Base-by-base conservation (phyloP, 2,329 filamentous ascomycete genomes). In the Hypoxylon sp. region DNA sequence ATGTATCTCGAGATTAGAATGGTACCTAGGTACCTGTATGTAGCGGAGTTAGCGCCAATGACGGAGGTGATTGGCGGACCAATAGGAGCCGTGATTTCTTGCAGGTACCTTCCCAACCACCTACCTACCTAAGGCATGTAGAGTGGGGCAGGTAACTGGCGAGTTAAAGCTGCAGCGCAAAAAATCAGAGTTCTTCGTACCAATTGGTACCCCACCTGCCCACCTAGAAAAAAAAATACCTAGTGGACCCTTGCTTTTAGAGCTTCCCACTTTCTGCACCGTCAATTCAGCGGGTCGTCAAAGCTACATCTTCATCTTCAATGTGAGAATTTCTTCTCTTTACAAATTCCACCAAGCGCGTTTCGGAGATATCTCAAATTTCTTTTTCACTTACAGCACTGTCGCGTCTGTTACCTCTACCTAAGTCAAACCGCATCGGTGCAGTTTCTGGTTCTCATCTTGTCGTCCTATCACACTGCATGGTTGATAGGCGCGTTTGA, bases 151-250 rank as follows among this genome's bases (percentile, higher is more conserved):
- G 30, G 8, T 4, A 16, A 4, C 30, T 52, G 14, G 11, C 32
- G 11, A 39, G 30, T 19, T 5, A 34, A 11, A 34, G 30, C 30
- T 14, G 9, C 30, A 11, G 30, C 30, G 30, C 30, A 34, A 34
- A 34, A 41, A 19, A 21, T 41, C 37, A 41, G 4, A 39, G n/a
- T 48, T 39, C n/a, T 16, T 27, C 25, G 25, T 21, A 34, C 16
- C 29, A 47, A 12, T 46, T 54, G 16, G 39, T 57, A 58, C 57
- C 55, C 61, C 61, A 58, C 61, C 55, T n/a, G n/a, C n/a, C n/a
- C n/a, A n/a, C n/a, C n/a, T n/a, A 61, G 50, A 58, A 45, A 41
- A 29, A 51, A 37, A 16, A 25, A 19, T 16, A 11, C 8, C 9
- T 25, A 16, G 55, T 51, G 55, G 56, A 52, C 16, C 23, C 48